Conservation (phyloP, 768 basidiomycete species). For the Austroboletus eburneus region DNA sequence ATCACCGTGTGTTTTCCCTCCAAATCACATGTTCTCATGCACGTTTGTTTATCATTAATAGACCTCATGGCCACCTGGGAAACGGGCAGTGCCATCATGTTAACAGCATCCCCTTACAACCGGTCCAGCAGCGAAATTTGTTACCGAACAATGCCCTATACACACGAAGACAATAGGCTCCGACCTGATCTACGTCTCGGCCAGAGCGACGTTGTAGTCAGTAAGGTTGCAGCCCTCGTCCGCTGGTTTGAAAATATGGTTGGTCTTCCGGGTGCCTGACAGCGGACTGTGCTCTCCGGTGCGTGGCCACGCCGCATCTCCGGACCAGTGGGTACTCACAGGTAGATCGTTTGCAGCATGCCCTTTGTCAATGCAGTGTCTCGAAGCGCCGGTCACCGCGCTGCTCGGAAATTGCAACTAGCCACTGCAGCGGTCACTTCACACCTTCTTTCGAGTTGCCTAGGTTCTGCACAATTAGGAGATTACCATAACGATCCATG, state of each 20-base stretch:
- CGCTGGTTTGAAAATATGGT: conserved; percentile 74
- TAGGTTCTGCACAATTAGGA: conserved; percentile 10
- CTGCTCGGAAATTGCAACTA: conserved; percentile 24
- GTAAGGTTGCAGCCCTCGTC: conserved; percentile 61
- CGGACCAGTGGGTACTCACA: background rate
- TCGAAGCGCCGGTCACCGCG: conserved; percentile 20
- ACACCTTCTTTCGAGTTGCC: conserved; percentile 16
- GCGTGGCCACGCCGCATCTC: conserved; percentile 11
- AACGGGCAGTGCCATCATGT: conserved; percentile 38
- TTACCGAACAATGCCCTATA: conserved; percentile 72
- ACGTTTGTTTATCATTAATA: conserved; percentile 24
- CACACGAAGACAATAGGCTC: conserved; percentile 52
- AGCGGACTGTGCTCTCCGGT: conserved; percentile 9
- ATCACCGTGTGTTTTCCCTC: conserved; percentile 3
- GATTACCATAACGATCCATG: conserved; percentile 15
- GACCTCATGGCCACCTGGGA: conserved; percentile 53
- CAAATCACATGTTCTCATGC: conserved; percentile 15
- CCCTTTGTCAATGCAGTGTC: conserved; percentile 18
- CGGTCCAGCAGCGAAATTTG: conserved; percentile 64
- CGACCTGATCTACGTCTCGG: conserved; percentile 74
- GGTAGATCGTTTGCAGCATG: conserved; percentile 10
- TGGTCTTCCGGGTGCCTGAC: conserved; percentile 39
- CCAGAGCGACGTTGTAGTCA: conserved; percentile 62
- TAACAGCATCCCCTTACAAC: conserved; percentile 68
- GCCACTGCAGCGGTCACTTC: conserved; percentile 15